Percentiles rank a stretch among this genome's conserved stretches.
phyloP scores from a whole-genome alignment of 371 early-diverging fungal genomes.

The Syncephalastrum sp. region DNA sequence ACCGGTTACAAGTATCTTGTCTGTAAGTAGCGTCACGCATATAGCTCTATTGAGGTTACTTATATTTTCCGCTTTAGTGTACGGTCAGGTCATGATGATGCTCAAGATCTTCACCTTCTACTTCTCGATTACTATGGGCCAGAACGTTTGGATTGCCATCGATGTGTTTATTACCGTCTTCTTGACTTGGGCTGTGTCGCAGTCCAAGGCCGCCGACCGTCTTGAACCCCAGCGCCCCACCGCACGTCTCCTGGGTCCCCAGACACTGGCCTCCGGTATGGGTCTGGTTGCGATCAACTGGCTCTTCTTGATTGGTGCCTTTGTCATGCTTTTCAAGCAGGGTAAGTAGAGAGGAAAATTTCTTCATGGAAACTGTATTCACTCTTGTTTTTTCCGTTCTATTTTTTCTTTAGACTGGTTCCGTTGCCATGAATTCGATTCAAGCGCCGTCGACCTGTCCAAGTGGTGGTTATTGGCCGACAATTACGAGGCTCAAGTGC shows the following conservation, averaged over 20 bases:
- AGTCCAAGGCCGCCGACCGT: conserved; percentile 58
- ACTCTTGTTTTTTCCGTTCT: conserved; percentile 18
- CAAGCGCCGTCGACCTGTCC: conserved; percentile 60
- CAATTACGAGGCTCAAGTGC: conserved; percentile 71
- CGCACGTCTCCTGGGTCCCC: conserved; percentile 72
- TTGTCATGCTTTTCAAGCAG: conserved; percentile 43
- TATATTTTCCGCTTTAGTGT: conserved; percentile 41
- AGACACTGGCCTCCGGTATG: conserved; percentile 67
- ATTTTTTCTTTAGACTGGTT: conserved; percentile 63
- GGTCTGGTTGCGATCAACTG: conserved; percentile 74
- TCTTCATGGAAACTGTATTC: conserved; percentile 31
- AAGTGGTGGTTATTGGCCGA: conserved; percentile 84
- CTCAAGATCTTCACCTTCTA: conserved; percentile 63
- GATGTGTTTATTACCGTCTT: conserved; percentile 69
- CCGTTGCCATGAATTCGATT: conserved; percentile 77
- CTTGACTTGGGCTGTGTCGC: conserved; percentile 69
- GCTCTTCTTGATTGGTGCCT: conserved; percentile 49
- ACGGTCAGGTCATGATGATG: conserved; percentile 76
- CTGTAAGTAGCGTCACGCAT: conserved; percentile 8
- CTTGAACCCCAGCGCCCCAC: conserved; percentile 68
- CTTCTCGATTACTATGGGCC: conserved; percentile 51
- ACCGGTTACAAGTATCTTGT: conserved; percentile 74
- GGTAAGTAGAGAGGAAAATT: conserved; percentile 15
- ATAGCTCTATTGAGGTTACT: background rate
- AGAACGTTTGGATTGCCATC: conserved; percentile 66